Percentiles rank a stretch among this genome's conserved stretches.
Evolutionary conservation across 345 rosid species (phyloP).

Genomic region (Capsella bursapastoris): DNA sequence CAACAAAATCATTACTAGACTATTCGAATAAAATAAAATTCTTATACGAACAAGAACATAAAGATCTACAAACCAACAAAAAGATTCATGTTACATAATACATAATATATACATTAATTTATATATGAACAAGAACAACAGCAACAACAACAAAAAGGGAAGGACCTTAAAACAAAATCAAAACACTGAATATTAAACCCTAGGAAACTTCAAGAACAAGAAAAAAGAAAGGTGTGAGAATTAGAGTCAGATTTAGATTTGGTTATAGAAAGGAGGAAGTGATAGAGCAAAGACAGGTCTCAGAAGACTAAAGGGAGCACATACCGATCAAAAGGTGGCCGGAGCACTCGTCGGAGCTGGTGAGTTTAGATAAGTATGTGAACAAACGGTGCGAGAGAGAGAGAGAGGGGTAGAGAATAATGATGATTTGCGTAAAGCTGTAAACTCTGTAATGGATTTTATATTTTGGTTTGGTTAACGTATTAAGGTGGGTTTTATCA

Average conservation of each 20-base stretch:
- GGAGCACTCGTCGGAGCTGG: slow-evolving; percentile 1
- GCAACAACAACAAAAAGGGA: background rate
- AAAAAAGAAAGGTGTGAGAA: background rate
- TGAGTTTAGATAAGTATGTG: background rate
- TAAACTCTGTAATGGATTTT: background rate
- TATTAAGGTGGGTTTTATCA: background rate
- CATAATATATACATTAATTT: background rate
- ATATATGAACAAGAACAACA: background rate
- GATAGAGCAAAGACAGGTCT: background rate
- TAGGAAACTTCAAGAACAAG: slow-evolving; percentile 2
- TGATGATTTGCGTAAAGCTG: slow-evolving; percentile 4
- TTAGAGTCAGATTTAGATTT: background rate
- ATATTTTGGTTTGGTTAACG: background rate
- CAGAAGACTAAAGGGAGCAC: too few species aligned
- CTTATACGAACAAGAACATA: background rate
- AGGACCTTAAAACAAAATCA: too few species aligned
- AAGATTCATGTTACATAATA: background rate
- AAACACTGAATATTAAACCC: background rate
- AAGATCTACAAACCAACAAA: background rate
- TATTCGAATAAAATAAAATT: background rate
- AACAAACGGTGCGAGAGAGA: background rate
- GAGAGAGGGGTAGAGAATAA: background rate
- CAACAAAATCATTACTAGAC: background rate
- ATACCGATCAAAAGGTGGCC: background rate
- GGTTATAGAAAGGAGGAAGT: background rate